Percentiles rank a stretch among this genome's conserved stretches.
Conservation (phyloP, 2,329 filamentous ascomycete genomes). For the Lachnum nothofagi region DNA sequence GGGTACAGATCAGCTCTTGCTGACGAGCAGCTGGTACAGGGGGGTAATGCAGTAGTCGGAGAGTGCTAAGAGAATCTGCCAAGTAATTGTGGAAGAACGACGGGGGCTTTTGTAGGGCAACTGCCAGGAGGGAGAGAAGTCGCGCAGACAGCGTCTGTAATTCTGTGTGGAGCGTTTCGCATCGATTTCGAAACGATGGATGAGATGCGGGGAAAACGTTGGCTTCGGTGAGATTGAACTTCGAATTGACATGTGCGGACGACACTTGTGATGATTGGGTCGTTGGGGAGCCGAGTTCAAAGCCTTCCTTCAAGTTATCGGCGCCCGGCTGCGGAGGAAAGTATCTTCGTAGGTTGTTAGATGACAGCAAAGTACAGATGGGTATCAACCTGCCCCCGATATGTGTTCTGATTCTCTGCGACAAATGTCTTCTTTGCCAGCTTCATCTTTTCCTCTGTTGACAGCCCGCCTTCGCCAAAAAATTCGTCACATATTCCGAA, state of each 20-base stretch:
- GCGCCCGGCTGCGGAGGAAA: slow-evolving; percentile 39
- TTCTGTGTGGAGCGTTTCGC: slow-evolving; percentile 37
- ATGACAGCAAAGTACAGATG: not conserved
- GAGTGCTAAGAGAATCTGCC: slow-evolving; percentile 38
- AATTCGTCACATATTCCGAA: slow-evolving; percentile 38
- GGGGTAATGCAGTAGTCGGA: slow-evolving; percentile 43
- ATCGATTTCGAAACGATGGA: slow-evolving; percentile 22
- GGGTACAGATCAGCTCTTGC: slow-evolving; percentile 34
- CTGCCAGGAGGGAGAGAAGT: slow-evolving; percentile 37
- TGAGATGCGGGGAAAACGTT: slow-evolving; percentile 37
- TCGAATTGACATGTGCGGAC: slow-evolving; percentile 17
- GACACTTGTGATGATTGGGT: slow-evolving; percentile 5
- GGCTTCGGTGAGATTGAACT: slow-evolving; percentile 37
- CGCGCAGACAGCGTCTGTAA: slow-evolving; percentile 36
- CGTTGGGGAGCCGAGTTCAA: slow-evolving; percentile 38
- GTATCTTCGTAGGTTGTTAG: slow-evolving; percentile 32
- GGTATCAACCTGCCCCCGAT: slow-evolving; percentile 34
- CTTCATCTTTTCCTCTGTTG: slow-evolving; percentile 36
- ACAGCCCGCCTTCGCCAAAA: slow-evolving; percentile 32
- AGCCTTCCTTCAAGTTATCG: slow-evolving; percentile 43
- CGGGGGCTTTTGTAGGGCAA: slow-evolving; percentile 36
- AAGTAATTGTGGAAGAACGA: slow-evolving; percentile 40
- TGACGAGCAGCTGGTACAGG: slow-evolving; percentile 21
- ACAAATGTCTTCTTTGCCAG: slow-evolving; percentile 41
- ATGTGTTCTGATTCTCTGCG: slow-evolving; percentile 39